phyloP scores from a whole-genome alignment of 768 basidiomycete genomes.

The Daedaleopsis sinensis region DNA sequence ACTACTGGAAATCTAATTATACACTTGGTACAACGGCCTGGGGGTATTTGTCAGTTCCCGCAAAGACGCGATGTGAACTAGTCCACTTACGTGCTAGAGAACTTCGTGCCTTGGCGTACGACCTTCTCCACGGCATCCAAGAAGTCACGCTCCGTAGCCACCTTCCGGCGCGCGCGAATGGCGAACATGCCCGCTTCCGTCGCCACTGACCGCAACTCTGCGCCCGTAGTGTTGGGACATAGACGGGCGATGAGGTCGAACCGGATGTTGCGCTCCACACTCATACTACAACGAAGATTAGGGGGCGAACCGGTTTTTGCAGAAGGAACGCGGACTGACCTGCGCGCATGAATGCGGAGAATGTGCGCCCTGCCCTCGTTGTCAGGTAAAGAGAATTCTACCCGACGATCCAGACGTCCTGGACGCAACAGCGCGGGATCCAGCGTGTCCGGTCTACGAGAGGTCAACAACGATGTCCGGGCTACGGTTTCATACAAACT shows the following conservation, averaged over 20 bases:
- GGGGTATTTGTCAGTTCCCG: constrained; percentile 15
- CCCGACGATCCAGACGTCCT: constrained; percentile 94
- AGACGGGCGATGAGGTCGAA: constrained; percentile 96
- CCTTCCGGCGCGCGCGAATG: constrained; percentile 93
- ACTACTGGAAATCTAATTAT: constrained; percentile 67
- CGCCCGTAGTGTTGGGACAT: constrained; percentile 98
- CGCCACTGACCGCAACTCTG: constrained; percentile 95
- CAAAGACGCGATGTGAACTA: not conserved
- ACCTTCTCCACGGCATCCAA: constrained; percentile 98
- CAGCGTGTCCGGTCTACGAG: constrained; percentile 87
- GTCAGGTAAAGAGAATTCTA: constrained; percentile 95
- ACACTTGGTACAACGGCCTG: constrained; percentile 91
- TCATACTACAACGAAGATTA: constrained; percentile 68
- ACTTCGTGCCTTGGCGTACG: constrained; percentile 95
- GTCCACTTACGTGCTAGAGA: constrained; percentile 86
- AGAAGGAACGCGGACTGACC: constrained; percentile 45
- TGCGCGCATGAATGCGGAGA: constrained; percentile 93
- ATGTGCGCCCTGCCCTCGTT: constrained; percentile 97
- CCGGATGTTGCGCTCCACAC: constrained; percentile 94
- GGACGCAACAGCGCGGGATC: constrained; percentile 96
- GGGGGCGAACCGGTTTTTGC: not conserved
- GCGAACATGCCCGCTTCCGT: constrained; percentile 99
- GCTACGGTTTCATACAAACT: constrained; percentile 21
- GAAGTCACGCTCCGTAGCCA: constrained; percentile 97
- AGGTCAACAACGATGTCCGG: not conserved